These are phyloP conservation scores for Taphrina communis DNA, from an alignment of 1,139 yeast species.

Conservation along the genomic window DNA sequence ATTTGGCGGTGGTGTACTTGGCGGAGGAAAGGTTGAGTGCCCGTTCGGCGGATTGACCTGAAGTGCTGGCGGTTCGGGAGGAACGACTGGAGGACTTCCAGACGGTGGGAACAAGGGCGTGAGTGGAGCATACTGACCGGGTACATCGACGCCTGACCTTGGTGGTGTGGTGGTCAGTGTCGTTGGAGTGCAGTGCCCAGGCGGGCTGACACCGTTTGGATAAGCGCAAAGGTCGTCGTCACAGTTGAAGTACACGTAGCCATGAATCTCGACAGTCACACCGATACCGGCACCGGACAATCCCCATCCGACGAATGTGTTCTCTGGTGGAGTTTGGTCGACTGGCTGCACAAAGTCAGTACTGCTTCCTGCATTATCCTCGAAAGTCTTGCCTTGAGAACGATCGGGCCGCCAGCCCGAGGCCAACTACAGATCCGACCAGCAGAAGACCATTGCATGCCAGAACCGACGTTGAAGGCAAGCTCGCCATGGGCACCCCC, in stretches of 20 bases:
- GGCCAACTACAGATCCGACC: constrained; percentile 17
- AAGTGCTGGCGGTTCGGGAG: constrained; percentile 10
- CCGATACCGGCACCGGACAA: not conserved
- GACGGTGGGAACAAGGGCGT: constrained; percentile 17
- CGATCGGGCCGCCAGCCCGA: constrained; percentile 14
- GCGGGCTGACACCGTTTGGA: constrained; percentile 1
- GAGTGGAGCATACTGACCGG: constrained; percentile 14
- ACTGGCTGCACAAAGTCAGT: constrained; percentile 3
- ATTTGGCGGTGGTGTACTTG: not conserved
- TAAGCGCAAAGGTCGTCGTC: constrained; percentile 17
- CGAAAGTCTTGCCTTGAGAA: constrained; percentile 13
- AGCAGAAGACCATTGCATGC: constrained; percentile 25
- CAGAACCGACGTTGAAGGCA: constrained; percentile 18
- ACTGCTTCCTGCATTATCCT: not conserved
- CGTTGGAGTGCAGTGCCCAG: constrained; percentile 4
- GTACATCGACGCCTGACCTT: not conserved
- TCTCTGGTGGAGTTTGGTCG: constrained; percentile 14
- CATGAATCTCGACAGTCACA: not conserved
- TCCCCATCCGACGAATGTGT: constrained; percentile 7
- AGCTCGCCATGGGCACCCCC: constrained; percentile 2
- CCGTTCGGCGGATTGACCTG: constrained; percentile 8
- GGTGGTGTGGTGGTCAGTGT: constrained; percentile 11
- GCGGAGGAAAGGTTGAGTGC: not conserved
- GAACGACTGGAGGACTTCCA: constrained; percentile 1
- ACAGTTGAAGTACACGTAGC: constrained; percentile 9